phyloP scores from a whole-genome alignment of 352 stramenopile species.

The Phytophthora constricta region DNA sequence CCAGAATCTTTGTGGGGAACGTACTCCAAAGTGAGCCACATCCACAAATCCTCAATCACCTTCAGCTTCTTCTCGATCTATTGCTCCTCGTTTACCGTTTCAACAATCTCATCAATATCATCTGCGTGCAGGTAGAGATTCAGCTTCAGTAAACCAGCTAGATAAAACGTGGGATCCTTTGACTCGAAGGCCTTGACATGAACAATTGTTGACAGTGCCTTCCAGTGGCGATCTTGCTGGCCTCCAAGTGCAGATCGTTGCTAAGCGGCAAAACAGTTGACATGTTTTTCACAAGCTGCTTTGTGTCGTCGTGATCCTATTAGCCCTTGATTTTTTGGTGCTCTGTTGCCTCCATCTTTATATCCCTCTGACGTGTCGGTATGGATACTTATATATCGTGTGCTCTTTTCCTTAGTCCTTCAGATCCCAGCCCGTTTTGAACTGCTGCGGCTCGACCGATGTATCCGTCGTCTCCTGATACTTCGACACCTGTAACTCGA shows the following conservation, averaged over 20 bases:
- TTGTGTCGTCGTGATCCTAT: conserved; percentile 89
- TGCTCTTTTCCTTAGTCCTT: conserved; percentile 87
- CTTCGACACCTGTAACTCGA: conserved; percentile 88
- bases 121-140: conserved; percentile 84
- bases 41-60: conserved; percentile 89
- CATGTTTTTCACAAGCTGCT: conserved; percentile 91
- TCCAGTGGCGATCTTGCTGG: conserved; percentile 95
- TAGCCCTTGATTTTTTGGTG: conserved; percentile 88
- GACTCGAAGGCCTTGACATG: conserved; percentile 89
- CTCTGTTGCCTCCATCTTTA: conserved; percentile 83
- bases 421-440: conserved; percentile 91
- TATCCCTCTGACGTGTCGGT: conserved; percentile 83
- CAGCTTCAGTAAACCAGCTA: conserved; percentile 87
- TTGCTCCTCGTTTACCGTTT: conserved; percentile 89
- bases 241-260: conserved; percentile 95
- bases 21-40: conserved; percentile 82
- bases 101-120: conserved; percentile 88
- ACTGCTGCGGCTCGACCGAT: conserved; percentile 82
- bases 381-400: conserved; percentile 80
- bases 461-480: conserved; percentile 92
- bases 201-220: conserved; percentile 82
- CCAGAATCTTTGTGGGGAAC: conserved; percentile 88
- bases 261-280: conserved; percentile 88
- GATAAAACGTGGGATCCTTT: conserved; percentile 81
- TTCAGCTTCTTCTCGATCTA: conserved; percentile 92